Evolutionary conservation across 2,329 filamentous ascomycete genomes (phyloP).

Genomic region (Berkeleyomyces rouxiae): DNA sequence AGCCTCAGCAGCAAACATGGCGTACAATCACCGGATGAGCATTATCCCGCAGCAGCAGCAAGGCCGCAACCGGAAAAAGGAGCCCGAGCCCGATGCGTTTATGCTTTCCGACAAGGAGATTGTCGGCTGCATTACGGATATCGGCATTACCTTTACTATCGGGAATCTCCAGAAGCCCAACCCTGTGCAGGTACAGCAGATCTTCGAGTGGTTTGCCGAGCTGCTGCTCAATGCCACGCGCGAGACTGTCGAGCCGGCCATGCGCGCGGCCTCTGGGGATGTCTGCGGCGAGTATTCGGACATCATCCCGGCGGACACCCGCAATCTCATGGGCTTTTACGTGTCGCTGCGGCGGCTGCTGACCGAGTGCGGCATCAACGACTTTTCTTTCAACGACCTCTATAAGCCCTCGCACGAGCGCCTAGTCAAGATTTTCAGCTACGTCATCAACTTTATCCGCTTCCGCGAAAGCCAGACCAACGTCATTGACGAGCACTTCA

Average conservation of each 20-base stretch:
- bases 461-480: conserved; percentile 86
- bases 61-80: conserved; percentile 39
- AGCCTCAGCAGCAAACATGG: conserved; percentile 24
- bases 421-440: conserved; percentile 87
- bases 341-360: conserved; percentile 65
- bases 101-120: conserved; percentile 62
- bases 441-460: conserved; percentile 96
- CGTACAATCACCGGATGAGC: conserved; percentile 44
- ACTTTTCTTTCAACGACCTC: conserved; percentile 85
- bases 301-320: conserved; percentile 69
- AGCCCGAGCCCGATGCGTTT: conserved; percentile 41
- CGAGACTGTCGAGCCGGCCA: conserved; percentile 84
- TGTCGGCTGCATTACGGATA: conserved; percentile 91
- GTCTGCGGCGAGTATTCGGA: conserved; percentile 72
- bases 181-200: conserved; percentile 84
- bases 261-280: conserved; percentile 82
- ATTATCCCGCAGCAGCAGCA: conserved; percentile 38
- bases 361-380: conserved; percentile 74
- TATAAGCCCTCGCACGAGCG: conserved; percentile 82
- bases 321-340: conserved; percentile 94
- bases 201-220: conserved; percentile 96
- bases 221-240: conserved; percentile 85
- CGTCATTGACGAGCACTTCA: conserved; percentile 85
- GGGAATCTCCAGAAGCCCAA: conserved; percentile 88
- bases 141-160: conserved; percentile 75